These are phyloP conservation scores for Prunus salicina DNA, from an alignment of 306 rosid genomes.

Conservation along the genomic window DNA sequence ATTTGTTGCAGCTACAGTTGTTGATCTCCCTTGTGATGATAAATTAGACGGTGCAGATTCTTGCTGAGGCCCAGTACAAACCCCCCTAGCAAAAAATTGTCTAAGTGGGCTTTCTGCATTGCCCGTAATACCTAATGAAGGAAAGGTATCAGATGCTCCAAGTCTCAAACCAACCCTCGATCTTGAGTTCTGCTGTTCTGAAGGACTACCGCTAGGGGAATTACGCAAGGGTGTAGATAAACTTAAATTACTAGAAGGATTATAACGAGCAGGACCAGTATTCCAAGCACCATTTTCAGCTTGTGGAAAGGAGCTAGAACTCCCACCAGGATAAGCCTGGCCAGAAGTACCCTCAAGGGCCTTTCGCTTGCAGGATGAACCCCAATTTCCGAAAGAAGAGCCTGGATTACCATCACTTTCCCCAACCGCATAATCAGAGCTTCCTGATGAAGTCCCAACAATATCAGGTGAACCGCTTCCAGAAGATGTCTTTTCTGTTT, in stretches of 20 bases:
- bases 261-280: constrained; percentile 33
- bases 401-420: constrained; percentile 44
- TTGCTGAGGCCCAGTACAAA: constrained; percentile 39
- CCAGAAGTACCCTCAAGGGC: constrained; percentile 71
- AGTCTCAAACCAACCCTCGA: constrained; percentile 40
- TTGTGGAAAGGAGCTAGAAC: constrained; percentile 57
- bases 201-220: constrained; percentile 39
- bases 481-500: constrained; percentile 40
- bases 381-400: constrained; percentile 69
- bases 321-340: constrained; percentile 54
- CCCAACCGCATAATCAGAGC: constrained; percentile 46
- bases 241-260: constrained; percentile 48
- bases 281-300: constrained; percentile 50
- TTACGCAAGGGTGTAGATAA: constrained; percentile 42
- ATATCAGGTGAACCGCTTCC: constrained; percentile 42
- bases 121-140: constrained; percentile 43
- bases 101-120: constrained; percentile 45
- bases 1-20: constrained; percentile 49
- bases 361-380: constrained; percentile 83
- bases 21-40: constrained; percentile 55
- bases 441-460: constrained; percentile 57
- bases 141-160: constrained; percentile 44
- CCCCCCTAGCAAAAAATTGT: constrained; percentile 43
- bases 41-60: constrained; percentile 55
- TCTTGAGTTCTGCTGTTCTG: constrained; percentile 46